These are phyloP conservation scores for Corrigiola litoralis DNA, from an alignment of 179 eudicot species.

Conservation along the genomic window DNA sequence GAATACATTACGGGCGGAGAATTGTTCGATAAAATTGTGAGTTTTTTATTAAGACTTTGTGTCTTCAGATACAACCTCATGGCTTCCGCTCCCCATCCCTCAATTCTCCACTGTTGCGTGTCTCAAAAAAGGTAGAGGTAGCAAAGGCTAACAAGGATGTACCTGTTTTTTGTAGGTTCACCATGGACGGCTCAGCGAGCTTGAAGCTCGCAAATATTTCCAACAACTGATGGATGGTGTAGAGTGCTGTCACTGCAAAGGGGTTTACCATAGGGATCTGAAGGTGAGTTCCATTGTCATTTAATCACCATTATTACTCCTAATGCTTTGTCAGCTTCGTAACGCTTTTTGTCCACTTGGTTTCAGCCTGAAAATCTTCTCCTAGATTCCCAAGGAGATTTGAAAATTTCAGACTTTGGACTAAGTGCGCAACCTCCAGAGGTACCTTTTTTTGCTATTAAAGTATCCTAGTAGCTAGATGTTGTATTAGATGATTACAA, in stretches of 20 bases:
- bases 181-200: slow-evolving; percentile 41
- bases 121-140: neutral
- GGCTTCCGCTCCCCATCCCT: neutral
- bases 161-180: slow-evolving; percentile 25
- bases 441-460: slow-evolving; percentile 31
- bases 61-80: neutral
- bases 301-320: slow-evolving; percentile 4
- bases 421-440: slow-evolving; percentile 85
- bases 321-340: slow-evolving; percentile 4
- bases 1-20: slow-evolving; percentile 96
- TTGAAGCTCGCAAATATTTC: slow-evolving; percentile 36
- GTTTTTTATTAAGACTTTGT: slow-evolving; percentile 21
- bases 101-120: neutral
- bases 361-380: slow-evolving; percentile 95
- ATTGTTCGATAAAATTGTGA: slow-evolving; percentile 92
- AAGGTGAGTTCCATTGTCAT: slow-evolving; percentile 29
- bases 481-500: neutral
- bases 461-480: slow-evolving; percentile 2
- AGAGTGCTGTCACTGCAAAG: slow-evolving; percentile 42
- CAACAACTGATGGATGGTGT: slow-evolving; percentile 46
- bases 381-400: slow-evolving; percentile 81
- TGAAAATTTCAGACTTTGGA: slow-evolving; percentile 93
- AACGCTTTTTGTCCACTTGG: slow-evolving; percentile 14
- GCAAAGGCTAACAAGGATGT: neutral
- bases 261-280: slow-evolving; percentile 47